Base-by-base conservation (phyloP, 805 yeast species). In the Saccharomycopsis synnaedendra region DNA sequence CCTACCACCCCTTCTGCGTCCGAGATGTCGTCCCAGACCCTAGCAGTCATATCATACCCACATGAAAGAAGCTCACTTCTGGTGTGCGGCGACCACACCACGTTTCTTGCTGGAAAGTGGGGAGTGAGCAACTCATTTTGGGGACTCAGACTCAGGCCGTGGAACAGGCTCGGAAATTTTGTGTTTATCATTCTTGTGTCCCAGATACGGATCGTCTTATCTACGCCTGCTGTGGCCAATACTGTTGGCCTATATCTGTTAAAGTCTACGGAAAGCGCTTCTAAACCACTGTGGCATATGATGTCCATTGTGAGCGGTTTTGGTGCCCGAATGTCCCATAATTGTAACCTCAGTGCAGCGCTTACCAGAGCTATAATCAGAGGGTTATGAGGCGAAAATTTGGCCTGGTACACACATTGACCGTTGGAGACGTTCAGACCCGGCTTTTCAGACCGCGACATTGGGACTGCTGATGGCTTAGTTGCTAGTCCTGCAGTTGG, bases 171-270 rank as follows among this genome's bases (percentile, higher is more conserved):
- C 60, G 68, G 36, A 64, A 49, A 39, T 31, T 32, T 32, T 58
- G 64, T 50, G 58, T 69, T 54, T 4, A 82, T 70, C 81, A 80
- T 82, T 52, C 97, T 71, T 42, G 85, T 62, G 61, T 90, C 98
- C 96, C 97, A 90, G 3, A 88, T 69, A 53, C 86, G 76, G 41
- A 89, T 75, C 28, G 80, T 67, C 58, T 85, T 85, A 61, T 90
- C 97, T 5, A 90, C 94, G n/a, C 96, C 95, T 3, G 86, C 93
- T 0, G 95, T 78, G 3, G 96, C 95, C 4, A 90, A 66, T 0
- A 87, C 75, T 2, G 81, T 73, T 1, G 87, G 74, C 57, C 86
- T 72, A 63, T 93, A 90, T 61, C 89, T 89, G 65, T 90, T 93
- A 81, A 88, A 89, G 67, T 90, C 97, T 51, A 88, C 75, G 3